Evolutionary conservation across 345 rosid species (phyloP).

Genomic region (Ricinus communis): DNA sequence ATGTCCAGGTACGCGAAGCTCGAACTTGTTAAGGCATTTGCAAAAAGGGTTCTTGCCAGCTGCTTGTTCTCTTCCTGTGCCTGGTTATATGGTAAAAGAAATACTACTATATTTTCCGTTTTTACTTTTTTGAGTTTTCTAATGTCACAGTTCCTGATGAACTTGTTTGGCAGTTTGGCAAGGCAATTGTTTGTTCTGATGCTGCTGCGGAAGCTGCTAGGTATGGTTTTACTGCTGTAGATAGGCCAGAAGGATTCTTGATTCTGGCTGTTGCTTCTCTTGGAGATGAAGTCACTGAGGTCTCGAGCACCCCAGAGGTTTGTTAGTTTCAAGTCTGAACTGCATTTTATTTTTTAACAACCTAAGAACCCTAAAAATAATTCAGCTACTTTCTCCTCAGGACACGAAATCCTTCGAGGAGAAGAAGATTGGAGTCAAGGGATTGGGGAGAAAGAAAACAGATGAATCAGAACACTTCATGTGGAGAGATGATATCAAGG

Average conservation of each 20-base stretch:
- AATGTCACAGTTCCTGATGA: neutral
- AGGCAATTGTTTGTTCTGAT: slow-evolving; percentile 77
- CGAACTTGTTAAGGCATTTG: slow-evolving; percentile 62
- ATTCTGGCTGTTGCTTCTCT: slow-evolving; percentile 60
- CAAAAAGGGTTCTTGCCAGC: slow-evolving; percentile 74
- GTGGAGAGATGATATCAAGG: slow-evolving; percentile 60
- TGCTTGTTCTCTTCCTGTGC: slow-evolving; percentile 66
- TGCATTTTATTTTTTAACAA: neutral
- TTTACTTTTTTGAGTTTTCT: neutral
- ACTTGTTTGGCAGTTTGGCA: slow-evolving; percentile 52
- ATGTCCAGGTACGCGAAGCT: slow-evolving; percentile 52
- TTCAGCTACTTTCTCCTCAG: neutral
- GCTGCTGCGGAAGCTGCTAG: slow-evolving; percentile 85
- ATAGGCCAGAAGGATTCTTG: slow-evolving; percentile 77
- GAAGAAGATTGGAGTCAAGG: slow-evolving; percentile 65
- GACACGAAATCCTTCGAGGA: slow-evolving; percentile 41
- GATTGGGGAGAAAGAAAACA: slow-evolving; percentile 69
- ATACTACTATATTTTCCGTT: neutral
- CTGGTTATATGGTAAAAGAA: slow-evolving; percentile 65
- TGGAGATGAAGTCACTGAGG: slow-evolving; percentile 49
- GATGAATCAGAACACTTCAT: slow-evolving; percentile 65
- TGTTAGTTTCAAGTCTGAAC: neutral
- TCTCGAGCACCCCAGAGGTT: slow-evolving; percentile 56
- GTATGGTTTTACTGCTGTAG: slow-evolving; percentile 67
- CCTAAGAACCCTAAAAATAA: neutral